Percentiles rank a stretch among this genome's conserved stretches.
phyloP scores from a whole-genome alignment of 768 basidiomycete genomes.

The Russula ochroleuca region DNA sequence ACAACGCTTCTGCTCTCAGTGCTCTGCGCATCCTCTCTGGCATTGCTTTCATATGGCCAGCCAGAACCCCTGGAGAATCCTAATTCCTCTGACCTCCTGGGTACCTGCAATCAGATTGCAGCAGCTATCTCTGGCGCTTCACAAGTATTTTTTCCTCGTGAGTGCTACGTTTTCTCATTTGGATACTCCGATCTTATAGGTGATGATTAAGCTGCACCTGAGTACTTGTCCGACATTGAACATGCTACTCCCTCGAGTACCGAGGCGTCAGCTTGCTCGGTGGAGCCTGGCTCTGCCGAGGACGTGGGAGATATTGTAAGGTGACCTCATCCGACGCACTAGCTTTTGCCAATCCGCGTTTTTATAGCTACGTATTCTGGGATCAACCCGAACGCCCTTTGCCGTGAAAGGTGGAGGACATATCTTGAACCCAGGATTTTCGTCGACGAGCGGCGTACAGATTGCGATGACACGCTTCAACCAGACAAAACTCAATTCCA shows the following conservation, averaged over 20 bases:
- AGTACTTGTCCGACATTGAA: slow-evolving; percentile 12
- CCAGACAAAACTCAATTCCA: neutral
- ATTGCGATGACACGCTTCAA: slow-evolving; percentile 30
- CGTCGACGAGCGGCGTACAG: slow-evolving; percentile 31
- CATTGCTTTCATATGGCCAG: neutral
- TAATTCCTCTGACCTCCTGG: neutral
- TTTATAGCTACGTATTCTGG: slow-evolving; percentile 15
- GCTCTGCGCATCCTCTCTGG: neutral
- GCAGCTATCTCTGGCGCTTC: neutral
- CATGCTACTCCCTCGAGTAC: slow-evolving; percentile 10
- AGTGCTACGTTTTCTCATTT: neutral
- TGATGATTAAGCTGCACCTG: neutral
- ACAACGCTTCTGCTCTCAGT: neutral
- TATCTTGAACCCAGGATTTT: slow-evolving; percentile 28
- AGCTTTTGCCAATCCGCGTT: no score
- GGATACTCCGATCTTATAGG: neutral
- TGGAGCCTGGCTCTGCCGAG: slow-evolving; percentile 22
- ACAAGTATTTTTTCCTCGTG: slow-evolving; percentile 3
- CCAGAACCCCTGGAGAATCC: neutral
- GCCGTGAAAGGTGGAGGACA: slow-evolving; percentile 32
- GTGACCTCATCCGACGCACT: neutral
- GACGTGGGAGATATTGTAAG: slow-evolving; percentile 1
- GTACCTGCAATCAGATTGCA: neutral
- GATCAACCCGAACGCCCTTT: slow-evolving; percentile 1
- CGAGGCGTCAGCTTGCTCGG: slow-evolving; percentile 18